phyloP scores from a whole-genome alignment of 2,329 filamentous ascomycete genomes.

The Calycina herbarum region DNA sequence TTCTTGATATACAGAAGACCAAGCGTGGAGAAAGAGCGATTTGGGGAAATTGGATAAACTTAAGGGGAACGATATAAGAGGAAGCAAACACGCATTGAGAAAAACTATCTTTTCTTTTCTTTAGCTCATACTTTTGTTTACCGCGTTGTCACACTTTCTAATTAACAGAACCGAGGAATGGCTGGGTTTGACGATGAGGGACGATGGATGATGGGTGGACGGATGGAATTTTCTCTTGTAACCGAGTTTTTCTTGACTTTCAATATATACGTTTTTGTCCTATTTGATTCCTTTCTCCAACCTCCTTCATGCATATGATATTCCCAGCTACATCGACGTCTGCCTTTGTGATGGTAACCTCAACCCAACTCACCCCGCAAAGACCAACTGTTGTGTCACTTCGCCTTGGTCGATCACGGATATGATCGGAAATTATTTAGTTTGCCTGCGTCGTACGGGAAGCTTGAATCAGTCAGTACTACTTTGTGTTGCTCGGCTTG shows the following conservation, averaged over 20 bases:
- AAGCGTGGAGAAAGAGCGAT: too few species aligned
- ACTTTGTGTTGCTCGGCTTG: too few species aligned
- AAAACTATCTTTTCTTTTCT: neutral
- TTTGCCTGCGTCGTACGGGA: neutral
- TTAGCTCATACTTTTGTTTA: neutral
- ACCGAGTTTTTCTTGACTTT: neutral
- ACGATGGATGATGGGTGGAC: neutral
- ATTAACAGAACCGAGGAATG: neutral
- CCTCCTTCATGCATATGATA: neutral
- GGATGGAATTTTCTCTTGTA: neutral
- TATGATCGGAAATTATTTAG: neutral
- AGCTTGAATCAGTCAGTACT: too few species aligned
- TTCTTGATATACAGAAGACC: too few species aligned
- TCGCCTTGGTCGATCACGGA: neutral
- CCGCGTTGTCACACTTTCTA: neutral
- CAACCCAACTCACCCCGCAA: neutral
- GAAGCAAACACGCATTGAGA: neutral
- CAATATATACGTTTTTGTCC: neutral
- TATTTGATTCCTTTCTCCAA: neutral
- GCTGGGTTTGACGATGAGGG: neutral
- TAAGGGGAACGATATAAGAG: neutral
- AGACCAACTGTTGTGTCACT: neutral
- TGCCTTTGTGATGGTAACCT: neutral
- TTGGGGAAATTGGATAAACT: neutral
- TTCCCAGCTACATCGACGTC: too few species aligned